phyloP scores from a whole-genome alignment of 2,329 filamentous ascomycete species.

The Nothophaeocryptopus gaeumannii region DNA sequence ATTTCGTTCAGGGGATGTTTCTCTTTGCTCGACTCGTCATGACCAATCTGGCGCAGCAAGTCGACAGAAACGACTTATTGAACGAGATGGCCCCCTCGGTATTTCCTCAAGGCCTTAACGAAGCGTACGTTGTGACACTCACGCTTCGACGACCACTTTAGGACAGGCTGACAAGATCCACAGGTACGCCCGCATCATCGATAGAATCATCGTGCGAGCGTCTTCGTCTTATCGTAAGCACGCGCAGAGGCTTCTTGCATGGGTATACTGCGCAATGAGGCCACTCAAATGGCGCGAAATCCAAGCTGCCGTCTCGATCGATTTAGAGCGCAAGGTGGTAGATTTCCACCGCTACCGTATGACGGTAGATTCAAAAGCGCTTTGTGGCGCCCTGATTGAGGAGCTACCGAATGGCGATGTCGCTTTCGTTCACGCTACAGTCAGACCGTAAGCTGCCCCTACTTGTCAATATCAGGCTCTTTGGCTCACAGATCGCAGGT shows the following conservation, averaged over 20 bases:
- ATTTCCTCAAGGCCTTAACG: conserved; percentile 4
- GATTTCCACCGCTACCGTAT: not conserved
- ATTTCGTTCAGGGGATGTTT: conserved; percentile 10
- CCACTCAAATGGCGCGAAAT: conserved; percentile 15
- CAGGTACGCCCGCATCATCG: conserved; percentile 3
- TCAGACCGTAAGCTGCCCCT: not conserved
- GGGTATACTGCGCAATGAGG: conserved; percentile 9
- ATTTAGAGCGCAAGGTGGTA: not conserved
- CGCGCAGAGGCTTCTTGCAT: conserved; percentile 1
- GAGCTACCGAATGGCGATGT: conserved; percentile 4
- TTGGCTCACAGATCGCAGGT: no score
- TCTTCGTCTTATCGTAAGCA: not conserved
- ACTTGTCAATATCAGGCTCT: no score
- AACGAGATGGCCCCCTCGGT: not conserved
- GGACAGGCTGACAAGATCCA: not conserved
- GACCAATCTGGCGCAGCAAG: conserved; percentile 8
- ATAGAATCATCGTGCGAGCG: not conserved
- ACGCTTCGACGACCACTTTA: not conserved
- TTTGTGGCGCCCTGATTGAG: conserved; percentile 14
- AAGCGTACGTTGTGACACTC: conserved; percentile 2
- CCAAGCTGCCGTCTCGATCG: conserved; percentile 7
- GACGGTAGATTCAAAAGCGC: not conserved
- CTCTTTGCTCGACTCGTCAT: conserved; percentile 16
- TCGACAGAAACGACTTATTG: not conserved
- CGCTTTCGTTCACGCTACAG: conserved; percentile 1